Percentiles rank a stretch among this genome's conserved stretches.
phyloP scores from a whole-genome alignment of 2,329 filamentous ascomycete genomes.

The Nemania abortiva region DNA sequence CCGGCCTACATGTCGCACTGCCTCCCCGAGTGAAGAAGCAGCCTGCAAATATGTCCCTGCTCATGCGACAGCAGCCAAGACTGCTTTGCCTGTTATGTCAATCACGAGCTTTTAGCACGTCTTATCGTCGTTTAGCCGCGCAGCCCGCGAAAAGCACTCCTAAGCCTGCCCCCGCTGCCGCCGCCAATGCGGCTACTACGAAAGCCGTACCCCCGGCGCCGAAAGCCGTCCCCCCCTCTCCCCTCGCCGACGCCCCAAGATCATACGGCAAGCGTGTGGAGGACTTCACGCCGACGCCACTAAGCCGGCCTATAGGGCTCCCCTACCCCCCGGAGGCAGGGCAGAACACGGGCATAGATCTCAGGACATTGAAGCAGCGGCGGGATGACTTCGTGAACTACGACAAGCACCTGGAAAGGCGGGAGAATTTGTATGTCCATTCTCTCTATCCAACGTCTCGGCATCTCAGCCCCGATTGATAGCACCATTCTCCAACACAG shows the following conservation, averaged over 20 bases:
- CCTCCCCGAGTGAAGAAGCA: background rate
- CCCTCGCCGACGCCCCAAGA: conserved; percentile 69
- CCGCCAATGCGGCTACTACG: conserved; percentile 33
- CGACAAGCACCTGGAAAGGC: conserved; percentile 82
- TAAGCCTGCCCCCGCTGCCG: conserved; percentile 30
- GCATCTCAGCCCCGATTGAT: conserved; percentile 3
- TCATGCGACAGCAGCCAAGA: conserved; percentile 51
- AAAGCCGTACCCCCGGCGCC: conserved; percentile 15
- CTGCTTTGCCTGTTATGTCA: conserved; percentile 64
- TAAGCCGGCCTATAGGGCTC: conserved; percentile 85
- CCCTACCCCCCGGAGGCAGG: conserved; percentile 77
- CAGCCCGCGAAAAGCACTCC: conserved; percentile 41
- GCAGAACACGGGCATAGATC: conserved; percentile 84
- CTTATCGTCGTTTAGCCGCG: conserved; percentile 54
- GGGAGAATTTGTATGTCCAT: conserved; percentile 77
- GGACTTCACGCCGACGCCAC: conserved; percentile 68
- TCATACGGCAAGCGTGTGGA: conserved; percentile 68
- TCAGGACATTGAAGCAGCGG: conserved; percentile 73
- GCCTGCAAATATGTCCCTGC: conserved; percentile 35
- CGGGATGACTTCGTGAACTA: conserved; percentile 86
- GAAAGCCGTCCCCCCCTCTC: conserved; percentile 54
- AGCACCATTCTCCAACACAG: background rate
- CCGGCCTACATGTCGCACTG: background rate
- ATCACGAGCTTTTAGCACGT: conserved; percentile 63
- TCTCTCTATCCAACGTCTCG: too few relatives aligned